Percentiles rank a stretch among this genome's conserved stretches.
Evolutionary conservation across 768 basidiomycete species (phyloP).

Genomic region (Rhizopogon roseolus): DNA sequence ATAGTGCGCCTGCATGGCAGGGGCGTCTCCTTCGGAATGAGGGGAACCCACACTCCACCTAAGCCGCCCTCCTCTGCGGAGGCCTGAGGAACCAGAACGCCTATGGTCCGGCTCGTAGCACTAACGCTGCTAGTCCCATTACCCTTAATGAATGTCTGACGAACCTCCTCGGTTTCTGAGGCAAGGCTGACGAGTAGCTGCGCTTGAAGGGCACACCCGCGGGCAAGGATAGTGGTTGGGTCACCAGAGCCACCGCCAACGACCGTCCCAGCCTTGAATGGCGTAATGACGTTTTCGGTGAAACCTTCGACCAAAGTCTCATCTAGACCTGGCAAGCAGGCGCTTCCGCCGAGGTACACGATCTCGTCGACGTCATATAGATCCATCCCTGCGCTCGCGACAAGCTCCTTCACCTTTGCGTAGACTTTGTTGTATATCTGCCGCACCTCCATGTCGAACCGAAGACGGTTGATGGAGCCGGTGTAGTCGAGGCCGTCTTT

Average conservation of each 20-base stretch:
- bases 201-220: conserved; percentile 76
- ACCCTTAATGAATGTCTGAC: conserved; percentile 41
- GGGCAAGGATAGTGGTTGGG: conserved; percentile 71
- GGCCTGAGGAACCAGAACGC: conserved; percentile 56
- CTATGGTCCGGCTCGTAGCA: conserved; percentile 61
- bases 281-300: conserved; percentile 55
- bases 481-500: conserved; percentile 93
- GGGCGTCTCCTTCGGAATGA: conserved; percentile 67
- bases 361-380: conserved; percentile 71
- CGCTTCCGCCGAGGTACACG: conserved; percentile 74
- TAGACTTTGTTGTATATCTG: conserved; percentile 57
- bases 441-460: conserved; percentile 57
- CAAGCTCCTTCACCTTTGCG: conserved; percentile 46
- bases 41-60: conserved; percentile 62
- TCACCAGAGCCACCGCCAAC: conserved; percentile 72
- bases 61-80: conserved; percentile 35
- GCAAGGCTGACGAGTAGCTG: conserved; percentile 49
- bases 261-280: conserved; percentile 62
- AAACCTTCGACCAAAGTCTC: conserved; percentile 52
- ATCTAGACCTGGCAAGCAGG: conserved; percentile 71
- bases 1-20: conserved; percentile 62
- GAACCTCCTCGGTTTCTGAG: conserved; percentile 45
- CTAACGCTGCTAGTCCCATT: conserved; percentile 39
- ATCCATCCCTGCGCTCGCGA: conserved; percentile 49
- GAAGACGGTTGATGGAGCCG: conserved; percentile 54